Evolutionary conservation across 2,329 filamentous ascomycete genomes (phyloP), one percentile per base, ranked within the genome.

Genomic region (Diaporthe nobilis): DNA sequence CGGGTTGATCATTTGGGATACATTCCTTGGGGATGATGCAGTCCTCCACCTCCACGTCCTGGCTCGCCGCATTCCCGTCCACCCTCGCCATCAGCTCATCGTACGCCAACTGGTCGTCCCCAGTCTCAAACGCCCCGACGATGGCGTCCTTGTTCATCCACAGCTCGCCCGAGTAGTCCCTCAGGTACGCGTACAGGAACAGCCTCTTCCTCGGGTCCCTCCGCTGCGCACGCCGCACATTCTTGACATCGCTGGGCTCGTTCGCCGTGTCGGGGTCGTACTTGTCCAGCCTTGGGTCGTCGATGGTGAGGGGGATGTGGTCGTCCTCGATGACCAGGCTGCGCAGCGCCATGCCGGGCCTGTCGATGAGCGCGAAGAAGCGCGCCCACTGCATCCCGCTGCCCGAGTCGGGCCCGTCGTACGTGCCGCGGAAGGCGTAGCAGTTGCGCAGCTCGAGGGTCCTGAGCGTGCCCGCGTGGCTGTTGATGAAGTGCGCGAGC

Each of bases 81-180:
- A 77, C 25, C 25, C 39, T 51, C 47, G 65, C 47, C 55, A 71
- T 53, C 57, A 77, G 58, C 22, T 53, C 47, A 3, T 75, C 55
- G 3, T 72, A 75, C 10, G 73, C 75, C 57, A 22, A 39, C 61
- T 77, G 75, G 70, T 77, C 75, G 9, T 77, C 75, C 9, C 67
- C 75, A 2, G 47, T 58, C 31, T 77, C 75, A 37, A 77, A 77
- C 12, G 73, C 68, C 22, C 58, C 37, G 10, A 77, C 37, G 63
- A 77, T 75, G 2, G 75, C 68, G 31, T 77, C 75, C 75, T 77
- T 77, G 73, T 77, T 77, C 73, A 77, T 77, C 75, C 75, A 77
- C 17, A 77, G 47, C 73, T 77, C 75, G 37, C 75, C 75, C 17
- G 73, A 75, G 44, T 77, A 77, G 31, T 77, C 73, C n/a, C 75